Evolutionary conservation across 345 rosid species (phyloP).

Genomic region (Lumnitzera racemosa): DNA sequence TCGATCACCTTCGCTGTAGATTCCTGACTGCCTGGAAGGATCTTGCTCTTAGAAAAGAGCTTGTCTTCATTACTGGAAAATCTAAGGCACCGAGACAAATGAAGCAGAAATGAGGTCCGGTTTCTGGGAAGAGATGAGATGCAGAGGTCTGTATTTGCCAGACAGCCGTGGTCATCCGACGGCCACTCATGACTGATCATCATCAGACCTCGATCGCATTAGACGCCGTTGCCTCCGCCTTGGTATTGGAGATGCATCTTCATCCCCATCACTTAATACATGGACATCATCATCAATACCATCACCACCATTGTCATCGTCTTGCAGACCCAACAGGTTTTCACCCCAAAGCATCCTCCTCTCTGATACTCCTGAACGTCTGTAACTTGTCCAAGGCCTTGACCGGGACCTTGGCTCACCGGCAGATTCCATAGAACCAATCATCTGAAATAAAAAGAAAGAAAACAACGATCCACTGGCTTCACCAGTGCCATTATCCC

Average conservation of each 20-base stretch:
- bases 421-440: constrained; percentile 51
- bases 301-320: constrained; percentile 37
- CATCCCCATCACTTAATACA: constrained; percentile 39
- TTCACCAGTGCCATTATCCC: constrained; percentile 43
- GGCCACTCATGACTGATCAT: constrained; percentile 39
- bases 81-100: background rate
- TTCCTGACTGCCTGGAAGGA: background rate
- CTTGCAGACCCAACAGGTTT: constrained; percentile 74
- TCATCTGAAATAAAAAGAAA: constrained; percentile 75
- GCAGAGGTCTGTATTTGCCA: too few relatives aligned
- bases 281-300: constrained; percentile 21
- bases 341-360: constrained; percentile 87
- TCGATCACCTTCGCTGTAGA: too few relatives aligned
- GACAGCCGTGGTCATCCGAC: too few relatives aligned
- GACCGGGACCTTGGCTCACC: constrained; percentile 44
- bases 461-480: constrained; percentile 52
- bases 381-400: constrained; percentile 63
- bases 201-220: constrained; percentile 56
- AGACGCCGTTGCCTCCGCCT: constrained; percentile 62
- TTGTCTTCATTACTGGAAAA: constrained; percentile 18
- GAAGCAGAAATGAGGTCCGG: background rate
- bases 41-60: constrained; percentile 11
- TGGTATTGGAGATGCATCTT: constrained; percentile 46
- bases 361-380: constrained; percentile 50
- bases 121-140: background rate